Evolutionary conservation across 805 yeast species (phyloP), one percentile per base, ranked within the genome.

Genomic region (Suhomyces kilbournensis): DNA sequence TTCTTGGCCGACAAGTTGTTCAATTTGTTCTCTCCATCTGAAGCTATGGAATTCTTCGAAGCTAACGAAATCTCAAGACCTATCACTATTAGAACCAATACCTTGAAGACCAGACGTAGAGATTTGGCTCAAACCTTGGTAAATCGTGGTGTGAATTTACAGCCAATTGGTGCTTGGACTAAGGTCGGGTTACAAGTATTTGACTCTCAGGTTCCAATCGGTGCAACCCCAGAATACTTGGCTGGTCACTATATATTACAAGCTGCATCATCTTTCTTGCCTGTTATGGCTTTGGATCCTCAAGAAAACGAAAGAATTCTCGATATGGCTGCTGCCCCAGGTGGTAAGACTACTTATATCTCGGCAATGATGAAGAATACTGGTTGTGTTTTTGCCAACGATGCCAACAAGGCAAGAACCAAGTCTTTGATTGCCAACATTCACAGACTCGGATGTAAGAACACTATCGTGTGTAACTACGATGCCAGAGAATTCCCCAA

Each of bases 271-370:
- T 92, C 98, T 8, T 94, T 93, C 72, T 75, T 94, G 66, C 99
- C 99, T 7, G 97, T 92, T 19, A 90, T 94, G 93, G 99, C 99
- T 0, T 76, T 94, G 61, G 93, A 85, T 56, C 99, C 99, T n/a
- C 96, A 91, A 69, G 97, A 91, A 71, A 85, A 88, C 67, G 99
- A 94, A 76, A 86, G 99, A 65, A 80, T 94, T 40, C 77, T 94
- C 57, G 99, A 94, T 75, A 94, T 94, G 99, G 98, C 99, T 46
- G 96, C 99, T 55, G 97, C 99, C 26, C 99, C 99, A 59, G 99
- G 99, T 76, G 99, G 99, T 73, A 93, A 93, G 68, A 90, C 97
- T 19, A 93, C 99, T 2, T 92, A 90, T 68, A 83, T 93, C 49
- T 84, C 96, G 35, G 97, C 99, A 0, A 72, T 93, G 74, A 94